A percentile compares a stretch with the other conserved stretches of the same genome.
phyloP scores from a whole-genome alignment of 1,284 basidiomycete genomes.

The Volvariella volvacea region DNA sequence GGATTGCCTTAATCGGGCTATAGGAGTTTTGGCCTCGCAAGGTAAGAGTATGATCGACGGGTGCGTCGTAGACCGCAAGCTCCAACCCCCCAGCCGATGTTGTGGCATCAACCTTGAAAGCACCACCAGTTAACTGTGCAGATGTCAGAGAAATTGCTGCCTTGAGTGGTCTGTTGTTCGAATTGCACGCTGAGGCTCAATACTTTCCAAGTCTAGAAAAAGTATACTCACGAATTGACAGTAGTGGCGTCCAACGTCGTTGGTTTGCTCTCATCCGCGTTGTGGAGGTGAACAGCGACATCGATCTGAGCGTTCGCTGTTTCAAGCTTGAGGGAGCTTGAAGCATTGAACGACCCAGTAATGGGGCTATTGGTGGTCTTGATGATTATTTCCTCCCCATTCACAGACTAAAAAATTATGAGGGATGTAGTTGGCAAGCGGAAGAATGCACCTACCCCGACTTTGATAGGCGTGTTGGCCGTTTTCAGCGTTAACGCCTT shows the following conservation, averaged over 20 bases:
- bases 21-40: constrained; percentile 26
- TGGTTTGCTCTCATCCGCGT: constrained; percentile 13
- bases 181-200: neutral
- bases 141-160: constrained; percentile 11
- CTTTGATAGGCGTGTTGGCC: constrained; percentile 9
- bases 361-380: constrained; percentile 24
- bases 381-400: constrained; percentile 14
- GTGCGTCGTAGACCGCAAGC: constrained; percentile 26
- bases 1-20: constrained; percentile 21
- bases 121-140: constrained; percentile 17
- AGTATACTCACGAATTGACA: constrained; percentile 2
- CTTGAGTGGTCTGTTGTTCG: constrained; percentile 10
- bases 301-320: constrained; percentile 26
- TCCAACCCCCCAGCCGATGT: constrained; percentile 23
- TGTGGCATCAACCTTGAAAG: constrained; percentile 25
- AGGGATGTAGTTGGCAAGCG: neutral
- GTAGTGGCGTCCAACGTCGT: constrained; percentile 14
- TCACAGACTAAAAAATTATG: constrained; percentile 1
- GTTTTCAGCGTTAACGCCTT: constrained; percentile 14
- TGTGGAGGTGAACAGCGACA: constrained; percentile 20
- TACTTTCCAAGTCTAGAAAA: neutral
- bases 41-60: constrained; percentile 31
- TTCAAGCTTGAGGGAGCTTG: constrained; percentile 21
- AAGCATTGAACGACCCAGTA: constrained; percentile 26
- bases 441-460: neutral